A percentile compares a stretch with the other conserved stretches of the same genome.
phyloP scores from a whole-genome alignment of 257 asterid species.

The Lithospermum erythrorhizon region DNA sequence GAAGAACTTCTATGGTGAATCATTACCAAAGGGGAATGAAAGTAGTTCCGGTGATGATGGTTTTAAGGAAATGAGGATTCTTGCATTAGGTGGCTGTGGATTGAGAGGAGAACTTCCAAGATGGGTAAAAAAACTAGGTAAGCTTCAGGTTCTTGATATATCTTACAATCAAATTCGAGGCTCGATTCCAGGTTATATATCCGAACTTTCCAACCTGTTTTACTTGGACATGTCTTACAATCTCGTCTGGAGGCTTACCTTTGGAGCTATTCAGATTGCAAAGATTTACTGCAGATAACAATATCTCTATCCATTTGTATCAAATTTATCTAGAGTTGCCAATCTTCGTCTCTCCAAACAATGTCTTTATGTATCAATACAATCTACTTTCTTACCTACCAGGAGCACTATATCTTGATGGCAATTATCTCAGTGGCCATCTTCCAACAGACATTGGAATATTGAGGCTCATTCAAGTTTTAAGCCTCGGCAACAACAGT shows the following conservation, averaged over 20 bases:
- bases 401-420: conserved; percentile 8
- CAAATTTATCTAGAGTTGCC: conserved; percentile 4
- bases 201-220: conserved; percentile 23
- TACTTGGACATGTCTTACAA: conserved; percentile 74
- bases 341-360: neutral
- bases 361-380: neutral
- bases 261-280: conserved; percentile 35
- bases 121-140: neutral
- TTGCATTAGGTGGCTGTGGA: conserved; percentile 1
- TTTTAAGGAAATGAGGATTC: neutral
- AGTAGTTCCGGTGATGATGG: neutral
- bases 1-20: conserved; percentile 55
- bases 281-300: conserved; percentile 41
- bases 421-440: conserved; percentile 10
- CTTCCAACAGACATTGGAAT: conserved; percentile 15
- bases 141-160: neutral
- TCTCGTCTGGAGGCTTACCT: conserved; percentile 53
- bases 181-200: conserved; percentile 66
- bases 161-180: neutral
- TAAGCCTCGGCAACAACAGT: conserved; percentile 10
- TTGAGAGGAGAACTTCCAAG: neutral
- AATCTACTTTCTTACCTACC: neutral
- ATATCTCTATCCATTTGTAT: conserved; percentile 4
- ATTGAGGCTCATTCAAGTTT: conserved; percentile 2
- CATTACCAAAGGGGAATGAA: conserved; percentile 29